A percentile compares a stretch with the other conserved stretches of the same genome.
Evolutionary conservation across 2,329 filamentous ascomycete genomes (phyloP).

Genomic region (Aspergillus thermomutatus): DNA sequence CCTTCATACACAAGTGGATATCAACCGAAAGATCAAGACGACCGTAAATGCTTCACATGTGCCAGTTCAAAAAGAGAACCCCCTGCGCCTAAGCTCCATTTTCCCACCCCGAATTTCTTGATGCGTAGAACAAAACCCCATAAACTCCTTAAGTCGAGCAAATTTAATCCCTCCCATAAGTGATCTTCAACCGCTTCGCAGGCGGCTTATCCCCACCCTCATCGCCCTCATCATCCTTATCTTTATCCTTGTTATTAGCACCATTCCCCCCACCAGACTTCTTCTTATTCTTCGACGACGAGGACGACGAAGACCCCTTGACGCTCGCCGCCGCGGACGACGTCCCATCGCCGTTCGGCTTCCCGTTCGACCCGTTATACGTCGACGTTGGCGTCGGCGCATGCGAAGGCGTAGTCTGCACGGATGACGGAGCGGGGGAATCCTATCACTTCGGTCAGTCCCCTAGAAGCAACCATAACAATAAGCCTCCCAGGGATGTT

Average conservation of each 20-base stretch:
- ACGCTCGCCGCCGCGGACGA: conserved; percentile 27
- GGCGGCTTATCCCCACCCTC: conserved; percentile 36
- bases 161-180: conserved; percentile 40
- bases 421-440: conserved; percentile 43
- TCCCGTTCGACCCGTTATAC: conserved; percentile 27
- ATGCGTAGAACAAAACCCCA: conserved; percentile 5
- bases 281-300: conserved; percentile 42
- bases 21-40: neutral
- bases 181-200: conserved; percentile 45
- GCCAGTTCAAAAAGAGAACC: neutral
- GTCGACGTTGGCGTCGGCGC: conserved; percentile 44
- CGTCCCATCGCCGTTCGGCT: conserved; percentile 24
- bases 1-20: neutral
- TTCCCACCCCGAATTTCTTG: neutral
- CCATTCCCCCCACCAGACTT: conserved; percentile 25
- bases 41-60: neutral
- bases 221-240: conserved; percentile 32
- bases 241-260: conserved; percentile 14
- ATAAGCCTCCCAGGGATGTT: neutral
- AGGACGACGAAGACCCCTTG: conserved; percentile 21
- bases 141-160: conserved; percentile 1
- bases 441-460: conserved; percentile 28
- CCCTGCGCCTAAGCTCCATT: neutral
- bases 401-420: conserved; percentile 46
- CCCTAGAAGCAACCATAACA: no score